Percentiles rank a stretch among this genome's conserved stretches.
Evolutionary conservation across 805 yeast species (phyloP).

Genomic region (Nakazawaea pomicola): DNA sequence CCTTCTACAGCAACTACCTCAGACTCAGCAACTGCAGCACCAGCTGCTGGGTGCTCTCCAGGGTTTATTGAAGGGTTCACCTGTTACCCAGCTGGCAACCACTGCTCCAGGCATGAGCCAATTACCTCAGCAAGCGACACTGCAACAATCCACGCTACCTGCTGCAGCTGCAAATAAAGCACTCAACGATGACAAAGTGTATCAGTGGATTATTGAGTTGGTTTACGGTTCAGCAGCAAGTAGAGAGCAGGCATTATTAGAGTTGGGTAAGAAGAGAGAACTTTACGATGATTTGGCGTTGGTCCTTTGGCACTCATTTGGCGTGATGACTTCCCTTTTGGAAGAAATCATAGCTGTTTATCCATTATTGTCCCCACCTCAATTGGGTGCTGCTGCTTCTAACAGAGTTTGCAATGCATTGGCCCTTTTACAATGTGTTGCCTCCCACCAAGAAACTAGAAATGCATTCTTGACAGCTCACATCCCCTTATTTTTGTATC

Average conservation of each 20-base stretch:
- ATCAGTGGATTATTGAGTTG: constrained; percentile 84
- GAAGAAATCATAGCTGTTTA: constrained; percentile 90
- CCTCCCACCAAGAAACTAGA: constrained; percentile 90
- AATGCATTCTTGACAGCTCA: constrained; percentile 83
- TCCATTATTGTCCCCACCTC: constrained; percentile 85
- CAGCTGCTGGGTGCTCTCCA: constrained; percentile 10
- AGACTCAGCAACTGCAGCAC: constrained; percentile 11
- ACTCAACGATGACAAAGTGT: constrained; percentile 74
- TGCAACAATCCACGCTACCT: constrained; percentile 6
- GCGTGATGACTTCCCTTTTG: constrained; percentile 87
- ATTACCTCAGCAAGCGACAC: constrained; percentile 8
- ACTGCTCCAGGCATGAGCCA: constrained; percentile 17
- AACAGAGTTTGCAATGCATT: constrained; percentile 94
- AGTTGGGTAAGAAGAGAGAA: constrained; percentile 90
- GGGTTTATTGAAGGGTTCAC: constrained; percentile 3
- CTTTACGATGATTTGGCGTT: constrained; percentile 91
- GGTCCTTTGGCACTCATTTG: constrained; percentile 93
- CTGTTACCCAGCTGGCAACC: constrained; percentile 5
- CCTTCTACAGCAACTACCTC: constrained; percentile 12
- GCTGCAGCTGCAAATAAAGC: constrained; percentile 30
- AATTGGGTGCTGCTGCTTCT: constrained; percentile 76
- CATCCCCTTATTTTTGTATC: constrained; percentile 87
- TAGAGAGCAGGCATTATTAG: constrained; percentile 88
- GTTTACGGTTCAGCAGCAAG: constrained; percentile 71
- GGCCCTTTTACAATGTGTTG: constrained; percentile 93